These are phyloP conservation scores for Cercospora janseana DNA, from an alignment of 2,329 filamentous ascomycete genomes.

Conservation along the genomic window DNA sequence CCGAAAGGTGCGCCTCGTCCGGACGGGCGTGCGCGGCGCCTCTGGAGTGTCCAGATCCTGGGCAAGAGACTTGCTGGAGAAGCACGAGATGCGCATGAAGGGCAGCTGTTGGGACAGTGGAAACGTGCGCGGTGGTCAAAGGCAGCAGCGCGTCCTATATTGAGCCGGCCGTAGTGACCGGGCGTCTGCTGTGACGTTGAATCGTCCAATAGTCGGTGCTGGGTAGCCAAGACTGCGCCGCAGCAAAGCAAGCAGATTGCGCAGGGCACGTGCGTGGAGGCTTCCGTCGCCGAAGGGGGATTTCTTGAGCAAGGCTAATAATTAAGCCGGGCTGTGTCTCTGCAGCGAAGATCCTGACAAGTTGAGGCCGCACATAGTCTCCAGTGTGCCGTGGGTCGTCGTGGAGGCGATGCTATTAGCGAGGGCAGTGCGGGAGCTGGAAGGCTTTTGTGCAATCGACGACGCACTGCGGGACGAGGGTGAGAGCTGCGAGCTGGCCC, in stretches of 20 bases:
- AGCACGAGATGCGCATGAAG: constrained; percentile 35
- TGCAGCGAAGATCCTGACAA: not conserved
- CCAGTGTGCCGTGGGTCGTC: not conserved
- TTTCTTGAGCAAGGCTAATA: constrained; percentile 5
- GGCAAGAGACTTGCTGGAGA: constrained; percentile 25
- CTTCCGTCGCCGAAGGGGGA: not conserved
- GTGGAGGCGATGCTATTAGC: constrained; percentile 3
- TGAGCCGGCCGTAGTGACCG: not conserved
- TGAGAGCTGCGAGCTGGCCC: not conserved
- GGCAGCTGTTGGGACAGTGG: constrained; percentile 4
- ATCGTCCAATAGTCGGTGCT: constrained; percentile 9
- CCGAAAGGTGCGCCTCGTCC: constrained; percentile 24
- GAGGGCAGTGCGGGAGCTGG: constrained; percentile 4
- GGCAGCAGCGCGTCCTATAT: not conserved
- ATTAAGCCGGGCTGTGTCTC: constrained; percentile 10
- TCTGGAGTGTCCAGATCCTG: constrained; percentile 19
- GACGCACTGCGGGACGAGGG: constrained; percentile 4
- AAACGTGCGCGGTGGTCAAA: constrained; percentile 4
- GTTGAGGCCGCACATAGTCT: constrained; percentile 4
- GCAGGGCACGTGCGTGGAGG: constrained; percentile 4
- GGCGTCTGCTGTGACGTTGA: constrained; percentile 19
- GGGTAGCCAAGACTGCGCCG: constrained; percentile 17
- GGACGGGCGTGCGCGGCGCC: constrained; percentile 22
- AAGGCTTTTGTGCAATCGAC: constrained; percentile 10
- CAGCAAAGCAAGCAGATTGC: constrained; percentile 9